Evolutionary conservation across 1,139 yeast species (phyloP).

Genomic region (Candida tropicalis): DNA sequence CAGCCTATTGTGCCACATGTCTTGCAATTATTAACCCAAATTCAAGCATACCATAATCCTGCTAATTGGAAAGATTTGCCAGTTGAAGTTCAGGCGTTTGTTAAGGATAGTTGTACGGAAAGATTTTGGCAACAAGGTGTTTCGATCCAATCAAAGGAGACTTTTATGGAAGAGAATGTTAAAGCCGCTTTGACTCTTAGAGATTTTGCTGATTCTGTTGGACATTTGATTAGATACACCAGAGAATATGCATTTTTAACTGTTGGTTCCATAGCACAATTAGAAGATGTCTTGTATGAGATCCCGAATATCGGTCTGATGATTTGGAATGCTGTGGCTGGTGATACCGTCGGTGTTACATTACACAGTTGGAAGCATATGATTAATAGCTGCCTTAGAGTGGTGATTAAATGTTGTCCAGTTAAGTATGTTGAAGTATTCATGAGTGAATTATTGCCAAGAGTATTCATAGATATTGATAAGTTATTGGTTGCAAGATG

Average conservation of each 20-base stretch:
- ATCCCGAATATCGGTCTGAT: conserved; percentile 77
- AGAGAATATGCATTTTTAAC: conserved; percentile 94
- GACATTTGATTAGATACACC: conserved; percentile 92
- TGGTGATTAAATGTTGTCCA: conserved; percentile 89
- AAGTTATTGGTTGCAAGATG: conserved; percentile 69
- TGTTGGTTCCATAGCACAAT: conserved; percentile 84
- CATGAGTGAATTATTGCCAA: conserved; percentile 77
- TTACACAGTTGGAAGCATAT: conserved; percentile 97
- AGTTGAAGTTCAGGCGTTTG: conserved; percentile 86
- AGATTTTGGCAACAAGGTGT: conserved; percentile 99
- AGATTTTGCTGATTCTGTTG: conserved; percentile 98
- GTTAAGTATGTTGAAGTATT: conserved; percentile 64
- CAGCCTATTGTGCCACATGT: conserved; percentile 92
- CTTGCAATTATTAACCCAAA: conserved; percentile 81
- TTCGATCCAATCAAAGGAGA: conserved; percentile 89
- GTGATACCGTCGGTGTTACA: conserved; percentile 83
- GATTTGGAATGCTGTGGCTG: conserved; percentile 86
- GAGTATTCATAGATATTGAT: conserved; percentile 72
- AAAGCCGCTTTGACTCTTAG: conserved; percentile 91
- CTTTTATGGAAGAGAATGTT: conserved; percentile 91
- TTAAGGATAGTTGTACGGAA: conserved; percentile 83
- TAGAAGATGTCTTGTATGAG: conserved; percentile 87
- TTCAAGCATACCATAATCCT: conserved; percentile 93
- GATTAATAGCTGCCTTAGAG: conserved; percentile 85
- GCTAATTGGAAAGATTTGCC: conserved; percentile 89